Evolutionary conservation across 1,284 basidiomycete genomes (phyloP), one percentile per base, ranked within the genome.

Genomic region (Cutaneotrichosporon cyanovorans): DNA sequence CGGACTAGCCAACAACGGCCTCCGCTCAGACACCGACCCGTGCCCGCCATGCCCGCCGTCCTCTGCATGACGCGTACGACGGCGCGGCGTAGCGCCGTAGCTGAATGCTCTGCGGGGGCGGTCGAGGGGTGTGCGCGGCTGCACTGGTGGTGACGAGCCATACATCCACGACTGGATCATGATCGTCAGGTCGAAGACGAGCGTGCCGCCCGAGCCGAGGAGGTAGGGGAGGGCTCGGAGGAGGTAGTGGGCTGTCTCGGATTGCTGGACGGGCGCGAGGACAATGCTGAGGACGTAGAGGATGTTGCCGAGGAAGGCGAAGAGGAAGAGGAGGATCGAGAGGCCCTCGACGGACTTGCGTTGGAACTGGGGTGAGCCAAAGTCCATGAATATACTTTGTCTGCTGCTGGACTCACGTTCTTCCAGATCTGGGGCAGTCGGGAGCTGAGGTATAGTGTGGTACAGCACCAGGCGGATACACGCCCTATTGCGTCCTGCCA

Each of bases 341-440:
- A 96, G 78, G 6, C 91, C 91, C 78, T 91, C 89, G 14, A 92
- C 86, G 16, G 89, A 93, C 73, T 90, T 88, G 50, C 91, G 80
- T 45, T 79, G 80, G 66, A 81, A 95, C 89, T 93, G 48, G 21
- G 18, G 19, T 43, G 11, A 42, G 46, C 37, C 33, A 25, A 8
- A 8, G 2, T 20, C 10, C 40, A 21, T 8, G 10, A 19, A 25
- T 12, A n/a, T n/a, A n/a, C n/a, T n/a, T n/a, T n/a, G n/a, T n/a
- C n/a, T n/a, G n/a, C n/a, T n/a, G n/a, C n/a, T 31, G 1, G 40
- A 37, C 87, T 70, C 65, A 92, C 89, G 61, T 95, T 95, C 72
- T 91, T 92, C 90, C 90, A 95, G 55, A 96, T 93, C 69, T 95
- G 91, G 22, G 91, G 91, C 60, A 95, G 73, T 42, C 91, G 80